Base-by-base conservation (phyloP, 768 basidiomycete species). In the Gloeopeniophorella convolvens region DNA sequence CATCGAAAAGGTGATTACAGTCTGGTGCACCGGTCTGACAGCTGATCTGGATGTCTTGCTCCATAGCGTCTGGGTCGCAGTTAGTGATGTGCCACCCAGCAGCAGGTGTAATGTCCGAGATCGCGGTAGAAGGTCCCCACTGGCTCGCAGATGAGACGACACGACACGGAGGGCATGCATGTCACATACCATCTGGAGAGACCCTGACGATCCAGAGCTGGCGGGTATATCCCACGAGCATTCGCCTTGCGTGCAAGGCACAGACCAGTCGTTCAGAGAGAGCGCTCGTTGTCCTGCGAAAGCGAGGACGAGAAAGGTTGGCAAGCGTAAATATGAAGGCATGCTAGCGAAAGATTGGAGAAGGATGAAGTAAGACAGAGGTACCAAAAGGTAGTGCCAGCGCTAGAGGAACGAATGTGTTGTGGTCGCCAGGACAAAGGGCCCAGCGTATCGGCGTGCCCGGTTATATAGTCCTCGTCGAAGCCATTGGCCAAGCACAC, bases 1-100 rank as follows among this genome's bases (percentile, higher is more conserved):
- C 51, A 23, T 59, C 45, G 33, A 59, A 52, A 31, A 60, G 20
- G 45, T 60, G 59, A 6, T 49, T 49, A 27, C 59, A 60, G n/a
- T 36, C 23, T 4, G 40, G 32, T 23, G 45, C 30, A 24, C 6
- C 18, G 4, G 39, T 28, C 11, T n/a, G 8, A 20, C 54, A 55
- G 5, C 40, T 42, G 21, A 55, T 24, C n/a, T 40, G 43, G 12
- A 55, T 36, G 5, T 30, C 32, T 34, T 51, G 43, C 24, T 6
- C 24, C 12, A 23, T 42, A 3, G 30, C 12, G 5, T 4, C 11
- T 7, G 43, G 32, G 45, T 52, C 31, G 20, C 54, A 55, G 28
- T 11, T 40, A 32, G 24, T 28, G 24, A 55, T 55, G 1, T 6
- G 18, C 44, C 50, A 55, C 4, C 54, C 54, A 9, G 39, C 13